A percentile compares a stretch with the other conserved stretches of the same genome.
phyloP scores from a whole-genome alignment of 2,329 filamentous ascomycete genomes.

The Fusarium sp. region DNA sequence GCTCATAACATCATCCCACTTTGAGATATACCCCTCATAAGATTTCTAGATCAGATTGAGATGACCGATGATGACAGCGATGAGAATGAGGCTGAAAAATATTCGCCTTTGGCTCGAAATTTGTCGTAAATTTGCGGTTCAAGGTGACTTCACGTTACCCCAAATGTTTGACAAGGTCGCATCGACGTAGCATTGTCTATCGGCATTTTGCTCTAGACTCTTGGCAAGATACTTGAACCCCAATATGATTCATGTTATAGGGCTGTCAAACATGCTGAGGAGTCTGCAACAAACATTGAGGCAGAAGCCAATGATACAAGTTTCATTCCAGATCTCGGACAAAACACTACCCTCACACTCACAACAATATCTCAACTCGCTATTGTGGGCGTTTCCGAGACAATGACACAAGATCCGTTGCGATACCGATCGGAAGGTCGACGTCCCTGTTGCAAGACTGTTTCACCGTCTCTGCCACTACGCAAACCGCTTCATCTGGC shows the following conservation, averaged over 20 bases:
- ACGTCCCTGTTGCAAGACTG: slow-evolving; percentile 38
- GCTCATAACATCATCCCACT: slow-evolving; percentile 8
- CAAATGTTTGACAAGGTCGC: slow-evolving; percentile 5
- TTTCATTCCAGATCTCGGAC: slow-evolving; percentile 21
- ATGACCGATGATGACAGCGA: background rate
- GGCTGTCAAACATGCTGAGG: slow-evolving; percentile 14
- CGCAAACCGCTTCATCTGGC: slow-evolving; percentile 21
- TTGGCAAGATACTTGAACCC: slow-evolving; percentile 22
- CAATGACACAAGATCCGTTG: slow-evolving; percentile 38
- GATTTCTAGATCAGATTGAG: slow-evolving; percentile 9
- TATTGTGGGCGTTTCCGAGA: slow-evolving; percentile 31
- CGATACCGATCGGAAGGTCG: slow-evolving; percentile 22
- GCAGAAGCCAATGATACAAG: slow-evolving; percentile 14
- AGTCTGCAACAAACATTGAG: slow-evolving; percentile 23
- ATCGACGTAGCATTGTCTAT: slow-evolving; percentile 10
- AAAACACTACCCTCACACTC: background rate
- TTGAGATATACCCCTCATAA: background rate
- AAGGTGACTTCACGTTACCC: background rate
- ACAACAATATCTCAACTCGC: slow-evolving; percentile 4
- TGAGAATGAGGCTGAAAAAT: slow-evolving; percentile 3
- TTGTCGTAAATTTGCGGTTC: background rate
- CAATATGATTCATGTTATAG: slow-evolving; percentile 23
- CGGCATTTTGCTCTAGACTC: background rate
- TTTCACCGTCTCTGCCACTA: slow-evolving; percentile 40
- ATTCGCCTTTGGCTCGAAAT: background rate